Conservation (phyloP, 192 early-diverging fungal genomes). For the Coemansia sp. region DNA sequence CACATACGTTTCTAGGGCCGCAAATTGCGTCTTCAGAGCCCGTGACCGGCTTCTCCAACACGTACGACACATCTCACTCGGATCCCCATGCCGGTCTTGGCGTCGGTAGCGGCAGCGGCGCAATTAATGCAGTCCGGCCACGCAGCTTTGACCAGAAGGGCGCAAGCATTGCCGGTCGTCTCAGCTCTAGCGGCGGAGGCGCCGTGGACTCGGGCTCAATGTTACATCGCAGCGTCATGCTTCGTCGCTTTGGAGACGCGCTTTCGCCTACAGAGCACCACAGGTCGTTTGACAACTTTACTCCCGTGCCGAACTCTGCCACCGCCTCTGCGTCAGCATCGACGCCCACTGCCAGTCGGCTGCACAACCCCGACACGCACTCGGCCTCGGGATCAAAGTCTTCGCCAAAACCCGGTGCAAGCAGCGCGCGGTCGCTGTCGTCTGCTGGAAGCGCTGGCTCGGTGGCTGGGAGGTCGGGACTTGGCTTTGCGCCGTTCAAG, state of each 20-base stretch:
- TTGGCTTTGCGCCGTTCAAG: conserved; percentile 55
- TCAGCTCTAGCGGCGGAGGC: conserved; percentile 27
- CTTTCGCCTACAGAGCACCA: conserved; percentile 44
- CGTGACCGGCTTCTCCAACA: background rate
- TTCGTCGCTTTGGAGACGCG: conserved; percentile 38
- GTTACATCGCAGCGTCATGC: conserved; percentile 51
- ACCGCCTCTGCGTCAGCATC: background rate
- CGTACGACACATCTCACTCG: background rate
- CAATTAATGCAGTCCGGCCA: conserved; percentile 12
- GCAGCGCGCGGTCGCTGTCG: conserved; percentile 17
- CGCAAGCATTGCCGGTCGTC: conserved; percentile 15
- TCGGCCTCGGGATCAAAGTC: conserved; percentile 14
- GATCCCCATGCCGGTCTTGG: background rate
- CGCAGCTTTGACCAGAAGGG: conserved; percentile 31
- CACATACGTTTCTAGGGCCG: background rate
- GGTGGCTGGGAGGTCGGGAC: conserved; percentile 24
- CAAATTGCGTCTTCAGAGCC: background rate
- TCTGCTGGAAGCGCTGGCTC: conserved; percentile 28
- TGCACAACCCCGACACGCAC: background rate
- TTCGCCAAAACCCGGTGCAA: conserved; percentile 21
- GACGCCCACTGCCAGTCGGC: background rate
- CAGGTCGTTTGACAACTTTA: background rate
- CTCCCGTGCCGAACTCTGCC: background rate
- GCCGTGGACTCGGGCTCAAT: conserved; percentile 30
- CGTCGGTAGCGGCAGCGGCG: conserved; percentile 5